Evolutionary conservation across 768 basidiomycete genomes (phyloP).

Genomic region (Serendipita indica): DNA sequence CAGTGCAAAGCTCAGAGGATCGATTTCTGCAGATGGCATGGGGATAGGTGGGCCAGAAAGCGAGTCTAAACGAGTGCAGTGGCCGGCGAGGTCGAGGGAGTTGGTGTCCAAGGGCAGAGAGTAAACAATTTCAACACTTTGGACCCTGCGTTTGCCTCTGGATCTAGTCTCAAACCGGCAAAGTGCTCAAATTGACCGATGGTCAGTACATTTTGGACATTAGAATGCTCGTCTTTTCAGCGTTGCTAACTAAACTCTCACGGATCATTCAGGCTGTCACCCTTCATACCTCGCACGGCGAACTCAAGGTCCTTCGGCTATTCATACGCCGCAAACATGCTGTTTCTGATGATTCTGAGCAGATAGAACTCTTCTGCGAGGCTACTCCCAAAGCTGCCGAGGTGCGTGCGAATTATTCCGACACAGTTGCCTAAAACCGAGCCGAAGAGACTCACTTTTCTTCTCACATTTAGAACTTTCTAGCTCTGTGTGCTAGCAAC

Average conservation of each 20-base stretch:
- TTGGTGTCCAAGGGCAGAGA: neutral
- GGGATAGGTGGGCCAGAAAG: too few relatives aligned
- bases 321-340: neutral
- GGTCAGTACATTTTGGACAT: too few relatives aligned
- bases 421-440: neutral
- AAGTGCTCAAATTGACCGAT: too few relatives aligned
- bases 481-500: constrained; percentile 82
- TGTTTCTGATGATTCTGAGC: constrained; percentile 10
- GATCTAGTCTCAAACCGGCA: too few relatives aligned
- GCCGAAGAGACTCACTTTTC: neutral
- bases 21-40: constrained; percentile 18
- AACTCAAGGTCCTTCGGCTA: constrained; percentile 59
- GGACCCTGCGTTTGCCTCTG: neutral
- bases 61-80: neutral
- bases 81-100: neutral
- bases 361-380: constrained; percentile 98
- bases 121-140: neutral
- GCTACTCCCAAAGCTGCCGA: constrained; percentile 91
- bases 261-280: constrained; percentile 67
- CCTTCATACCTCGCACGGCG: constrained; percentile 84
- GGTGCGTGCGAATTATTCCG: constrained; percentile 31
- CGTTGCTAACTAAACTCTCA: too few relatives aligned
- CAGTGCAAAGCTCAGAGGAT: constrained; percentile 35
- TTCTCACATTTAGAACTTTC: constrained; percentile 58
- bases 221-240: too few relatives aligned